Percentiles rank a stretch among this genome's conserved stretches.
Evolutionary conservation across 441 rosid genomes (phyloP).

Genomic region (Metrosideros polymorpha): DNA sequence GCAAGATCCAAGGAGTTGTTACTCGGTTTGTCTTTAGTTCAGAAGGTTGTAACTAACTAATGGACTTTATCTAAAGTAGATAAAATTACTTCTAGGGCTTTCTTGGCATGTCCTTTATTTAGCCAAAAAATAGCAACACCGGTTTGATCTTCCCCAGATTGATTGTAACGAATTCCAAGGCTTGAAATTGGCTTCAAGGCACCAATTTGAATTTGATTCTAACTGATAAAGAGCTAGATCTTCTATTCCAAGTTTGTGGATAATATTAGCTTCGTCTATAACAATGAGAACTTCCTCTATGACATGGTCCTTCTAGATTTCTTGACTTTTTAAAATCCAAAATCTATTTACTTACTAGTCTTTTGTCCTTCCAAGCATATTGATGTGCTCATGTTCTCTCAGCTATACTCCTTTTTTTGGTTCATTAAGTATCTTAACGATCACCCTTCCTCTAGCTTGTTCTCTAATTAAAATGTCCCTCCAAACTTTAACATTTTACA

Average conservation of each 20-base stretch:
- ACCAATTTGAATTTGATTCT: not conserved
- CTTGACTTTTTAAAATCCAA: not conserved
- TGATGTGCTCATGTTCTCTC: not conserved
- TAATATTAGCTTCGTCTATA: not conserved
- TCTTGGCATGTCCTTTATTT: not conserved
- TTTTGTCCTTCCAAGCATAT: not conserved
- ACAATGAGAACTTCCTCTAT: not conserved
- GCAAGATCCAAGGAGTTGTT: not conserved
- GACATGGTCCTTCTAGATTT: not conserved
- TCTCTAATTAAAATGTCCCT: not conserved
- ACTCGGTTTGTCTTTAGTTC: not conserved
- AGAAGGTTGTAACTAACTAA: not conserved
- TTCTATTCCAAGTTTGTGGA: not conserved
- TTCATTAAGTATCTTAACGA: not conserved
- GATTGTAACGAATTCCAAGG: too few relatives aligned
- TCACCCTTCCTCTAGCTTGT: not conserved
- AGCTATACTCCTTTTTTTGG: not conserved
- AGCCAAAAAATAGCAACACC: too few relatives aligned
- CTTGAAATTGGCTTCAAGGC: not conserved
- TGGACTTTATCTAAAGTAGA: not conserved
- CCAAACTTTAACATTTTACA: not conserved
- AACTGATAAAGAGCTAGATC: not conserved
- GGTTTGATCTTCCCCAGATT: too few relatives aligned
- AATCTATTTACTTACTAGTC: not conserved
- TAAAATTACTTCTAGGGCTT: not conserved